phyloP scores from a whole-genome alignment of 306 rosid genomes.

The peach (Prunus persica) region DNA sequence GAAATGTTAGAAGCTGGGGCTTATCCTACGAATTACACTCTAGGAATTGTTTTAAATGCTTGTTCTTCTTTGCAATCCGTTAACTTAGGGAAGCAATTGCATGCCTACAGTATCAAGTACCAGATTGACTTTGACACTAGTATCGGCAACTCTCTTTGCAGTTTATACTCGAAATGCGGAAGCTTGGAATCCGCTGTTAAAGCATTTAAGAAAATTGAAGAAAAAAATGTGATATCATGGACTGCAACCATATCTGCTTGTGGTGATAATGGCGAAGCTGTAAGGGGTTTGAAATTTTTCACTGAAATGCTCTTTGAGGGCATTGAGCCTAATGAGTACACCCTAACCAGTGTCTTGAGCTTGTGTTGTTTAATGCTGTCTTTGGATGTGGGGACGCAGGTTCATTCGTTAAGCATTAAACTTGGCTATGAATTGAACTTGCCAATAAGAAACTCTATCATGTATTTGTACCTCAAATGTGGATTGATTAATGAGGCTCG shows the following conservation, averaged over 20 bases:
- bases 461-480: conserved; percentile 73
- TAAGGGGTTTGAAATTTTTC: conserved; percentile 52
- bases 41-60: conserved; percentile 67
- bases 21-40: conserved; percentile 63
- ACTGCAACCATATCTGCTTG: conserved; percentile 72
- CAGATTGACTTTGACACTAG: conserved; percentile 62
- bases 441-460: conserved; percentile 52
- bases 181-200: conserved; percentile 47
- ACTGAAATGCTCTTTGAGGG: conserved; percentile 58
- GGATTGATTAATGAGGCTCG: conserved; percentile 66
- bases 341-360: conserved; percentile 64
- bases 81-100: conserved; percentile 66
- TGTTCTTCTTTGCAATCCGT: conserved; percentile 47
- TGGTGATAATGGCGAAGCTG: conserved; percentile 58
- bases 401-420: conserved; percentile 55
- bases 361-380: conserved; percentile 58
- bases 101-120: conserved; percentile 67
- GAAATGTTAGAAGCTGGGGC: conserved; percentile 70
- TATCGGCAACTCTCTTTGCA: conserved; percentile 75
- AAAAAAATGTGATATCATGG: conserved; percentile 85
- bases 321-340: conserved; percentile 68
- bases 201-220: conserved; percentile 53
- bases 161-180: conserved; percentile 72
- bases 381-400: conserved; percentile 60
- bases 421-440: conserved; percentile 57